Evolutionary conservation across 805 yeast genomes (phyloP).

Genomic region (Wickerhamiella brachini): DNA sequence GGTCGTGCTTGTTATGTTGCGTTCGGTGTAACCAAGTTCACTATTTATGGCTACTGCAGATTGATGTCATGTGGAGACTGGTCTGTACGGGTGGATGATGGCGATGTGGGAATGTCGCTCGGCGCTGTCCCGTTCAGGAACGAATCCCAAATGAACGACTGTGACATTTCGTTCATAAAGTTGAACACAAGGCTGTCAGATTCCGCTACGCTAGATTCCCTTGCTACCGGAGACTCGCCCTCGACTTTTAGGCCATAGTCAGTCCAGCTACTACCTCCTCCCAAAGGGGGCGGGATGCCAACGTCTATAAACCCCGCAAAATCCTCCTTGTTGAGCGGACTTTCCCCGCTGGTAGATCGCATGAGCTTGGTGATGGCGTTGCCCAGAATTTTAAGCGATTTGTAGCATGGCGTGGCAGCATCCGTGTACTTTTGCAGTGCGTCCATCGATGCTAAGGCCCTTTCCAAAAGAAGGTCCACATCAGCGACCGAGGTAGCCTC

Average conservation of each 20-base stretch:
- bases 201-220: not conserved
- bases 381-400: slow-evolving; percentile 7
- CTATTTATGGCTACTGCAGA: no score
- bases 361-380: slow-evolving; percentile 8
- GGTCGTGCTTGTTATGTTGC: no score
- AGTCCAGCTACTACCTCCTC: not conserved
- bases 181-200: slow-evolving; percentile 2
- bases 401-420: slow-evolving; percentile 10
- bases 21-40: no score
- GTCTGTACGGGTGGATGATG: not conserved
- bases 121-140: not conserved
- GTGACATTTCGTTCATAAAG: slow-evolving; percentile 10
- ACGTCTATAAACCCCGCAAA: slow-evolving; percentile 2
- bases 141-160: slow-evolving; percentile 11
- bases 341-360: slow-evolving; percentile 1
- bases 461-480: slow-evolving; percentile 9
- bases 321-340: not conserved
- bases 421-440: slow-evolving; percentile 8
- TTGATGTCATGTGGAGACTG: not conserved
- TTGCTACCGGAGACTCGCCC: not conserved
- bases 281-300: not conserved
- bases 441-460: slow-evolving; percentile 8
- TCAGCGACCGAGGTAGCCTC: slow-evolving; percentile 27
- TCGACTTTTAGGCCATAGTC: not conserved
- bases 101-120: not conserved